Evolutionary conservation across 2,329 filamentous ascomycete genomes (phyloP).

Genomic region (Epichloe typhina): DNA sequence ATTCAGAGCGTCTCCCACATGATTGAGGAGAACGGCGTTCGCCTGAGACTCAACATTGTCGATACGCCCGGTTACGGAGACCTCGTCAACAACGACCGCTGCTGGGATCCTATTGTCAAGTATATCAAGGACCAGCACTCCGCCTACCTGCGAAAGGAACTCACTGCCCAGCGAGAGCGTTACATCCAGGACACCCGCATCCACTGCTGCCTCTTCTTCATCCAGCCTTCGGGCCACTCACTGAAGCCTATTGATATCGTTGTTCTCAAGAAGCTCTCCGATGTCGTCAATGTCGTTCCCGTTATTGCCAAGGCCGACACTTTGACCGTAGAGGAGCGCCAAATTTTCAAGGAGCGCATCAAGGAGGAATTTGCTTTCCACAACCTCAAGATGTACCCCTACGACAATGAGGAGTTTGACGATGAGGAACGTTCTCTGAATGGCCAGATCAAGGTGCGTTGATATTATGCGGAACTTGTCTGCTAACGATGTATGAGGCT

Average conservation of each 20-base stretch:
- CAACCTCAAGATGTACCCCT: conserved; percentile 99
- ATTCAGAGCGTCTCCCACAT: conserved; percentile 97
- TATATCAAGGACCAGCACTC: conserved; percentile 99
- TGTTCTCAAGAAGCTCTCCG: conserved; percentile 97
- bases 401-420: conserved; percentile 98
- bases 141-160: conserved; percentile 96
- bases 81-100: conserved; percentile 98
- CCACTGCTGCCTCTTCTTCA: conserved; percentile 99
- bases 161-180: conserved; percentile 95
- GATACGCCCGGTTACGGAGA: conserved; percentile 98
- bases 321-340: conserved; percentile 87
- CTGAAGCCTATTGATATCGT: conserved; percentile 99
- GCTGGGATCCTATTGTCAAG: conserved; percentile 99
- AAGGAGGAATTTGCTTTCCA: conserved; percentile 99
- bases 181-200: conserved; percentile 99
- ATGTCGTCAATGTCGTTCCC: conserved; percentile 97
- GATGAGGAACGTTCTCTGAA: conserved; percentile 91
- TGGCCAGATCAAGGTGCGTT: conserved; percentile 81
- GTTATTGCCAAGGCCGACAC: conserved; percentile 98
- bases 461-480: neutral
- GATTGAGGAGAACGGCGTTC: conserved; percentile 98
- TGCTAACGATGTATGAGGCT: neutral
- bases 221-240: conserved; percentile 94
- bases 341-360: conserved; percentile 96
- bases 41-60: conserved; percentile 94